phyloP scores from a whole-genome alignment of 495 filamentous ascomycete species.

The Daldinia vernicosa region DNA sequence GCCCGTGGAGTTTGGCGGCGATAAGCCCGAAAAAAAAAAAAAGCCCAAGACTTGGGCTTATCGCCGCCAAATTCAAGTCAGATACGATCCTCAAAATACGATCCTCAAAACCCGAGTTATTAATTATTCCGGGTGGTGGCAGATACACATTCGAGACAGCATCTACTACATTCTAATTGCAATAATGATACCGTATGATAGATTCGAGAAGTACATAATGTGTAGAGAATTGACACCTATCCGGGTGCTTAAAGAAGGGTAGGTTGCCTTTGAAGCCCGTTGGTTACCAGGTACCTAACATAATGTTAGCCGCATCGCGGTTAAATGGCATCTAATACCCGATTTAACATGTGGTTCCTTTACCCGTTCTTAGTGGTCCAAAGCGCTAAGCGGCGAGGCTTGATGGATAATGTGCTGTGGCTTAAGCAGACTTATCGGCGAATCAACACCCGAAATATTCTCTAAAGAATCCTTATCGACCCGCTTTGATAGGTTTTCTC shows the following conservation, averaged over 20 bases:
- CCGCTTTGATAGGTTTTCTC: slow-evolving; percentile 23
- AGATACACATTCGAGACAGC: neutral
- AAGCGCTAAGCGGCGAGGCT: slow-evolving; percentile 25
- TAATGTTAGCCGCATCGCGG: slow-evolving; percentile 31
- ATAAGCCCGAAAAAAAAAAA: no score
- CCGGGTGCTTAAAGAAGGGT: neutral
- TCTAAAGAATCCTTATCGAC: neutral
- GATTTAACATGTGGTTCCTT: slow-evolving; percentile 30
- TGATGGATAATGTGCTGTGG: slow-evolving; percentile 21
- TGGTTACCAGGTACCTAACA: no score
- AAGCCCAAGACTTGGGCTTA: no score
- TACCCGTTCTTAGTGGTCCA: slow-evolving; percentile 26
- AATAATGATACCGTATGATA: neutral
- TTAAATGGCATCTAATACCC: slow-evolving; percentile 29
- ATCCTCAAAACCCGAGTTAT: neutral
- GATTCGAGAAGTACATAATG: neutral
- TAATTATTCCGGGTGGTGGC: neutral
- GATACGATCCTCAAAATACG: neutral
- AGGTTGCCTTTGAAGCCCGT: no score
- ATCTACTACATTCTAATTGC: no score
- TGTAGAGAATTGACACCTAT: neutral
- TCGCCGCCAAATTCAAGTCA: no score
- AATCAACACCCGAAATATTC: slow-evolving; percentile 38
- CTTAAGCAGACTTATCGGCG: slow-evolving; percentile 33
- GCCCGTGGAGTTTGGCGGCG: neutral